Evolutionary conservation across 352 stramenopile genomes (phyloP), one percentile per base, ranked within the genome.

Genomic region (Pilasporangium apinafurcum): DNA sequence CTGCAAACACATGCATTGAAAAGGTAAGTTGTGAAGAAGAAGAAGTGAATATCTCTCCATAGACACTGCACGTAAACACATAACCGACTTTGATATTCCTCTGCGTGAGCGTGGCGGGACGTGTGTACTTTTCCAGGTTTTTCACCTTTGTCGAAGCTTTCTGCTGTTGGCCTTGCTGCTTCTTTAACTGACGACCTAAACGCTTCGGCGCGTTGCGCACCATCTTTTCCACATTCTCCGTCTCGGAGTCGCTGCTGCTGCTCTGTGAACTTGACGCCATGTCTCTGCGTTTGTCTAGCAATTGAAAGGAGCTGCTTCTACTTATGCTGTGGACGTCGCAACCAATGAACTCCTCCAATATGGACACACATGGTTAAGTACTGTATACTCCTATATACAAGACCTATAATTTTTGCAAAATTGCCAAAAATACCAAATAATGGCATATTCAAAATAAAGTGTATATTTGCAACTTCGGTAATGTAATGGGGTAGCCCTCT

Each of bases 111-210:
- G 68, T 56, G 26, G 64, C 71, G 7, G 62, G 60, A 22, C 81
- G 77, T 27, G 58, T 75, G 55, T 92, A 92, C 61, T 92, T 92
- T 37, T 46, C 73, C 20, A 85, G 54, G 45, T 92, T 68, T 62
- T 83, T 83, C 30, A 74, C 62, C 35, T 75, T 72, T 21, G 33
- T 37, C 6, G 36, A 18, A 2, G 47, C 31, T 8, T 54, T 54
- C 9, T 26, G 27, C 17, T 44, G 39, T 27, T 48, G 25, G 20
- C 28, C 45, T 3, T 35, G 28, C 2, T 49, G 33, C 35, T 45
- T 39, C 46, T 56, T 48, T 18, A 54, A 51, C 33, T 58, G 53
- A 20, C 83, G 55, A 20, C 70, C 62, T 5, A 90, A 56, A 2
- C 77, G 75, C 59, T 75, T 83, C 39, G 73, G 60, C 36, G 70